Percentiles rank a stretch among this genome's conserved stretches.
Conservation (phyloP, 352 stramenopile genomes). For the Phytopythium aichiense region DNA sequence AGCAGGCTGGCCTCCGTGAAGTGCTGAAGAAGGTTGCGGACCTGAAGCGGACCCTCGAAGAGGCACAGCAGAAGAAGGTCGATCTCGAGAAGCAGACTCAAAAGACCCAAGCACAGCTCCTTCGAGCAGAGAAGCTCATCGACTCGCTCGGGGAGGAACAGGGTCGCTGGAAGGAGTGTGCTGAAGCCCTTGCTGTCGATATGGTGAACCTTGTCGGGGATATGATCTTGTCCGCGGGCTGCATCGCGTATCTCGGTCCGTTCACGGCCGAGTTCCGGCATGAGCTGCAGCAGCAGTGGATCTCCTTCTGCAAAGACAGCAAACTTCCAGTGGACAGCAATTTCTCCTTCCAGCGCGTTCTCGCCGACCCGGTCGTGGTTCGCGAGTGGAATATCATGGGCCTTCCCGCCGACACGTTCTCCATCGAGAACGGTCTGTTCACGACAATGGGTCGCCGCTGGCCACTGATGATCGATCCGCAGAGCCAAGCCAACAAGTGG, state of each 20-base stretch:
- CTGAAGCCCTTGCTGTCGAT: slow-evolving; percentile 65
- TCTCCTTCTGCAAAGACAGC: slow-evolving; percentile 72
- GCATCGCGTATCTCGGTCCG: slow-evolving; percentile 91
- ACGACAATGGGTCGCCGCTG: slow-evolving; percentile 88
- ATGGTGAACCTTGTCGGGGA: slow-evolving; percentile 92
- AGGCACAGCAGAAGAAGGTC: slow-evolving; percentile 90
- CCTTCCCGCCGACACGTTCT: slow-evolving; percentile 90
- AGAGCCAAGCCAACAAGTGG: slow-evolving; percentile 94
- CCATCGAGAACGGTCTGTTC: slow-evolving; percentile 92
- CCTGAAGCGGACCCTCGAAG: slow-evolving; percentile 84
- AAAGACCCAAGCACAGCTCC: slow-evolving; percentile 85
- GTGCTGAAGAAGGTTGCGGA: slow-evolving; percentile 84
- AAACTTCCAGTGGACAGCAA: slow-evolving; percentile 78
- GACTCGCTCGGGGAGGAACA: slow-evolving; percentile 89
- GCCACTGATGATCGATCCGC: slow-evolving; percentile 94
- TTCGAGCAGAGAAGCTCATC: slow-evolving; percentile 88
- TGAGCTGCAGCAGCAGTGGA: slow-evolving; percentile 83
- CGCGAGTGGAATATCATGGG: slow-evolving; percentile 92
- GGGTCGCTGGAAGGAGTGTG: slow-evolving; percentile 86
- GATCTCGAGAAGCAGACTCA: slow-evolving; percentile 88
- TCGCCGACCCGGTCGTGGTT: slow-evolving; percentile 84
- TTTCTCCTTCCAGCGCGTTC: slow-evolving; percentile 83
- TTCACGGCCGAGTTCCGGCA: slow-evolving; percentile 88
- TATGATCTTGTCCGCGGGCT: slow-evolving; percentile 90
- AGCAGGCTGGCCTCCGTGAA: slow-evolving; percentile 80